phyloP scores from a whole-genome alignment of 192 early-diverging fungal species.

The Umbelopsis vinacea region DNA sequence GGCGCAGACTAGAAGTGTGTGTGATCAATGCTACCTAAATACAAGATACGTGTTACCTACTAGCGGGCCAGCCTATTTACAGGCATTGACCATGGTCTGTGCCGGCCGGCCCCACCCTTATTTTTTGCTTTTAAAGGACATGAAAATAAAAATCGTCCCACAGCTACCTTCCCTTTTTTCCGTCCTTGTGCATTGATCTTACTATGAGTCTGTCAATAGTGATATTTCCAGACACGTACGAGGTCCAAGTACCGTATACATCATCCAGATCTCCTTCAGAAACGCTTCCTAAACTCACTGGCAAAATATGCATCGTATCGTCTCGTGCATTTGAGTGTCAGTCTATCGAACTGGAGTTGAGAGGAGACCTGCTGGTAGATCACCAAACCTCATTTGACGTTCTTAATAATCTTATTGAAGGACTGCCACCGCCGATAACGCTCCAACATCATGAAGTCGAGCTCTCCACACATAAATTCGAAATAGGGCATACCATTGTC shows the following conservation, averaged over 20 bases:
- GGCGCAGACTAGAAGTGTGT: not conserved
- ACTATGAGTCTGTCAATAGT: slow-evolving; percentile 6
- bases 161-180: not conserved
- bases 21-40: slow-evolving; percentile 20
- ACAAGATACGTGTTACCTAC: not conserved
- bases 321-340: slow-evolving; percentile 11
- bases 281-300: not conserved
- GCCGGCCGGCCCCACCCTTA: not conserved
- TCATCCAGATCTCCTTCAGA: not conserved
- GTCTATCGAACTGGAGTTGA: slow-evolving; percentile 1
- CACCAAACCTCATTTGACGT: slow-evolving; percentile 17
- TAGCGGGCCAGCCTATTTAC: not conserved
- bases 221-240: slow-evolving; percentile 11
- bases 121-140: not conserved
- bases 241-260: not conserved
- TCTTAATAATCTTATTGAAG: slow-evolving; percentile 13
- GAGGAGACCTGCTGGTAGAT: slow-evolving; percentile 1
- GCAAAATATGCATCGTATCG: not conserved
- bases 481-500: slow-evolving; percentile 17
- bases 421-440: not conserved
- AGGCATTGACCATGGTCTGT: not conserved
- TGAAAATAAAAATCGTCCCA: too few relatives aligned
- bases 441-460: not conserved
- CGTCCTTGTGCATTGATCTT: not conserved
- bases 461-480: not conserved